These are phyloP conservation scores for Dioscorea dumetorum DNA, from an alignment of 106 monocot genomes.

Conservation along the genomic window DNA sequence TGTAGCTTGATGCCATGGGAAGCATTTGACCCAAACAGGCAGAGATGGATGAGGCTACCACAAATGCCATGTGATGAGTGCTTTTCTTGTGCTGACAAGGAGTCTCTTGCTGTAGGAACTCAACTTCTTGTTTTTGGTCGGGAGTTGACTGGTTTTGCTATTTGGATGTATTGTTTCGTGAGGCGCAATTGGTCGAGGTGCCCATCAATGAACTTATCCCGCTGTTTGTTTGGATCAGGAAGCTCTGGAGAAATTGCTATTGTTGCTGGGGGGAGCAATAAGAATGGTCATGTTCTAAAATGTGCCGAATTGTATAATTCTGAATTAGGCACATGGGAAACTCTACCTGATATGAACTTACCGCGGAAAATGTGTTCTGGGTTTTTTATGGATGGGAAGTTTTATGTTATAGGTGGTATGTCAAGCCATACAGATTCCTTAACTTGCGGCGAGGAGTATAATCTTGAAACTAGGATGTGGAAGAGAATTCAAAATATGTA, in stretches of 20 bases:
- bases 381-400: conserved; percentile 85
- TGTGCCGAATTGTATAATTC: conserved; percentile 84
- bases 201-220: conserved; percentile 49
- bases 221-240: conserved; percentile 87
- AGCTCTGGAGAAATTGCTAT: conserved; percentile 70
- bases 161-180: conserved; percentile 57
- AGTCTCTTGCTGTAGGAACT: conserved; percentile 85
- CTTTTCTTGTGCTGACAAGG: conserved; percentile 79
- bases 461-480: conserved; percentile 56
- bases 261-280: conserved; percentile 66
- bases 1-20: conserved; percentile 74
- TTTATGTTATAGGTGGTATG: conserved; percentile 81
- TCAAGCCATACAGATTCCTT: conserved; percentile 33
- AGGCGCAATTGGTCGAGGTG: conserved; percentile 60
- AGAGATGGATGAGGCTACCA: conserved; percentile 60
- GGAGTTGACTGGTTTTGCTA: conserved; percentile 46
- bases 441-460: conserved; percentile 78
- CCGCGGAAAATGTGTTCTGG: conserved; percentile 85
- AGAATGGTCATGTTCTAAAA: conserved; percentile 30
- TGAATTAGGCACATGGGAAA: conserved; percentile 47
- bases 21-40: conserved; percentile 52
- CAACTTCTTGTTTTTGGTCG: conserved; percentile 85
- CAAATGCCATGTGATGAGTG: conserved; percentile 63
- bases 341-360: conserved; percentile 58
- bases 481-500: conserved; percentile 61